Percentiles rank a stretch among this genome's conserved stretches.
Conservation (phyloP, 352 stramenopile species). For the Phytophthora colocasiae region DNA sequence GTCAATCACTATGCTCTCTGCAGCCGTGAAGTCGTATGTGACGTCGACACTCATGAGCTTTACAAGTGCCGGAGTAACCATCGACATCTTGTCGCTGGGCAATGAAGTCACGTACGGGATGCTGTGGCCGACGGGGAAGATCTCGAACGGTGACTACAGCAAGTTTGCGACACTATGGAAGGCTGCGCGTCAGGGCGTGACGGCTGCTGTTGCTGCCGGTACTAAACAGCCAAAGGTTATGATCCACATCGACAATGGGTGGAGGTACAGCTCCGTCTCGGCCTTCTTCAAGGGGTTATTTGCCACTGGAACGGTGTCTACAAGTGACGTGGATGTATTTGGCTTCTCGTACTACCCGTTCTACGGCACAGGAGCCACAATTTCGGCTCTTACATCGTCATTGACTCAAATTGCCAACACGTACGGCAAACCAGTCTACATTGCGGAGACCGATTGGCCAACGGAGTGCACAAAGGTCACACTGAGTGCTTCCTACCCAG, state of each 20-base stretch:
- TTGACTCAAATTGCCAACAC: constrained; percentile 34
- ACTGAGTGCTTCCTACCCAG: constrained; percentile 33
- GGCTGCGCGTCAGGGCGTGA: constrained; percentile 35
- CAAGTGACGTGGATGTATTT: constrained; percentile 39
- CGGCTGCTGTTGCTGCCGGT: constrained; percentile 30
- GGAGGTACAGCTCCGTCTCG: constrained; percentile 34
- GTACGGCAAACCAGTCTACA: constrained; percentile 40
- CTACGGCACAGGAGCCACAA: constrained; percentile 40
- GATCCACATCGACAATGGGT: constrained; percentile 48
- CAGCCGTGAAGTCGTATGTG: constrained; percentile 35
- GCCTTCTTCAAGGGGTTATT: constrained; percentile 43
- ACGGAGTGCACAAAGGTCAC: constrained; percentile 33
- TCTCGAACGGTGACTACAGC: constrained; percentile 35
- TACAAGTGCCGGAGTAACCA: constrained; percentile 35
- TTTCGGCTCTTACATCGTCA: constrained; percentile 38
- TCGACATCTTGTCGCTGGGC: constrained; percentile 41
- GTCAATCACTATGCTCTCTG: constrained; percentile 29
- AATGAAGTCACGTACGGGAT: constrained; percentile 47
- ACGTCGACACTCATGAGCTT: constrained; percentile 40
- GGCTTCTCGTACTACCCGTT: constrained; percentile 51
- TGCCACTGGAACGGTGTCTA: constrained; percentile 34
- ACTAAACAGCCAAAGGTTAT: constrained; percentile 44
- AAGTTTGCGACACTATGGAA: constrained; percentile 40
- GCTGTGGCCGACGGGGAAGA: constrained; percentile 35
- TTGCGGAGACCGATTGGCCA: constrained; percentile 44